Evolutionary conservation across 257 asterid species (phyloP).

Genomic region (Misopates orontium): DNA sequence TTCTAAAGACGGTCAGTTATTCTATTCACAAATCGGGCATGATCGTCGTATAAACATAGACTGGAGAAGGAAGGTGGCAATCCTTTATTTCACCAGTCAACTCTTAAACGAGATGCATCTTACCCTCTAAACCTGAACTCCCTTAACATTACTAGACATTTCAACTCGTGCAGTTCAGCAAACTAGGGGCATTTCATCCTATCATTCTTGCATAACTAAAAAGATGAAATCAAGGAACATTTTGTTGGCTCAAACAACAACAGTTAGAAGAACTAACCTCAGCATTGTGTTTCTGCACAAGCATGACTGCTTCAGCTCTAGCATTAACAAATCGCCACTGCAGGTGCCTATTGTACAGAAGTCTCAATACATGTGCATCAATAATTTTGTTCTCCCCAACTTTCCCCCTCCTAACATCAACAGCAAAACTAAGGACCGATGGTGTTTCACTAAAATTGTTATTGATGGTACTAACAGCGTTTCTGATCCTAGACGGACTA

Average conservation of each 20-base stretch:
- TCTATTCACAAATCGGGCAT: background rate
- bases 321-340: slow-evolving; percentile 75
- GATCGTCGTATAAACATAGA: background rate
- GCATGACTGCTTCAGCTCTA: slow-evolving; percentile 47
- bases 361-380: slow-evolving; percentile 64
- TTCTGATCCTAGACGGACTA: slow-evolving; percentile 63
- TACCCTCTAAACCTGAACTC: background rate
- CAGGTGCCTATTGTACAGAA: slow-evolving; percentile 60
- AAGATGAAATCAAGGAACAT: background rate
- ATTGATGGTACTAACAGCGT: slow-evolving; percentile 61
- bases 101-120: background rate
- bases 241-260: background rate
- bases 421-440: slow-evolving; percentile 73
- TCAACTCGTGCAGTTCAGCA: background rate
- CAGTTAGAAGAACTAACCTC: slow-evolving; percentile 43
- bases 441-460: slow-evolving; percentile 54
- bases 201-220: background rate
- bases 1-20: background rate
- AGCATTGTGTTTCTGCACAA: slow-evolving; percentile 51
- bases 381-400: slow-evolving; percentile 60
- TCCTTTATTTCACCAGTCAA: background rate
- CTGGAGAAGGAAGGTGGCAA: background rate
- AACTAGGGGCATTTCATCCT: background rate
- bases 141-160: too few species aligned
- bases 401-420: slow-evolving; percentile 69